Conservation (phyloP, 768 basidiomycete species). For the Russula emetica region DNA sequence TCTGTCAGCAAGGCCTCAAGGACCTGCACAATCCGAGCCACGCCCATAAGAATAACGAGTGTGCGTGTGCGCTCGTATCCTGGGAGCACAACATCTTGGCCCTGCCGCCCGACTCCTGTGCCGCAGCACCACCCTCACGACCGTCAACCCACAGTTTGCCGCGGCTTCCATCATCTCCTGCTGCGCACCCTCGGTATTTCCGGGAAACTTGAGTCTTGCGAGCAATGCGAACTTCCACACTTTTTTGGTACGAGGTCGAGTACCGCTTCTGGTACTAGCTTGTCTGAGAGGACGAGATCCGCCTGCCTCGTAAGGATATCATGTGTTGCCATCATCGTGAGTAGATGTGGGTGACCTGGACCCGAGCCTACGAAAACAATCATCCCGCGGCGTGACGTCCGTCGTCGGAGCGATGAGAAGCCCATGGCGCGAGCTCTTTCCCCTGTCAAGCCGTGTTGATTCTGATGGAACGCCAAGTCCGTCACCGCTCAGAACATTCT, state of each 20-base stretch:
- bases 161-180: slow-evolving; percentile 92
- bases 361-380: slow-evolving; percentile 93
- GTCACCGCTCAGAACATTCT: slow-evolving; percentile 49
- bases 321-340: slow-evolving; percentile 86
- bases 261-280: slow-evolving; percentile 88
- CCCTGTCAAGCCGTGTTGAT: slow-evolving; percentile 6
- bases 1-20: slow-evolving; percentile 50
- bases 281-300: slow-evolving; percentile 90
- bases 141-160: slow-evolving; percentile 71
- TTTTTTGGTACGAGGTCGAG: slow-evolving; percentile 75
- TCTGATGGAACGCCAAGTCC: slow-evolving; percentile 27
- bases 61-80: slow-evolving; percentile 81
- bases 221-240: slow-evolving; percentile 77
- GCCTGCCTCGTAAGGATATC: slow-evolving; percentile 75
- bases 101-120: slow-evolving; percentile 88
- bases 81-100: slow-evolving; percentile 78
- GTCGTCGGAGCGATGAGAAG: slow-evolving; percentile 30
- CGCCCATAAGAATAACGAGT: slow-evolving; percentile 89
- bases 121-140: slow-evolving; percentile 89
- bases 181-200: slow-evolving; percentile 94
- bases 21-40: slow-evolving; percentile 75
- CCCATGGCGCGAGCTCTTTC: slow-evolving; percentile 29
- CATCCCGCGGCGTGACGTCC: slow-evolving; percentile 48
- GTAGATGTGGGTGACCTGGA: slow-evolving; percentile 88
- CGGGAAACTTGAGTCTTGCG: slow-evolving; percentile 97